phyloP scores from a whole-genome alignment of 2,329 filamentous ascomycete species.

The Aspergillus amoenus region DNA sequence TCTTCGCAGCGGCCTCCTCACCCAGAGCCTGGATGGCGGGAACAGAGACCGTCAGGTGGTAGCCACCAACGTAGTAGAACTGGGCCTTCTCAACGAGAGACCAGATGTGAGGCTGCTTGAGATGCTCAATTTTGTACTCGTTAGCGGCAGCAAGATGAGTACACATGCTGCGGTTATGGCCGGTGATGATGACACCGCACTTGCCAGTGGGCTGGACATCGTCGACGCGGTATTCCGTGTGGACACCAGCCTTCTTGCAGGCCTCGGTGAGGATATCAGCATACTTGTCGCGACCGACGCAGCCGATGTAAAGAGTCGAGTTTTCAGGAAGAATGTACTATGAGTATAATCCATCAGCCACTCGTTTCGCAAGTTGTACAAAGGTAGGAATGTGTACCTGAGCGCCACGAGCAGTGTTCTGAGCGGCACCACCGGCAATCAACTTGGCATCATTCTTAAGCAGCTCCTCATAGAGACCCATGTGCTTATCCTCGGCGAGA shows the following conservation, averaged over 20 bases:
- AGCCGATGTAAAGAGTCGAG: conserved; percentile 90
- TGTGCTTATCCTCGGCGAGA: conserved; percentile 89
- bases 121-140: conserved; percentile 91
- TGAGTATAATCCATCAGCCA: conserved; percentile 13
- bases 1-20: conserved; percentile 80
- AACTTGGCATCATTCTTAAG: conserved; percentile 89
- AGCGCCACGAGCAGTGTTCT: conserved; percentile 95
- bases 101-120: conserved; percentile 92
- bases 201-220: conserved; percentile 80
- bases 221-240: conserved; percentile 93
- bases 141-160: conserved; percentile 96
- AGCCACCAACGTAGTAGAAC: conserved; percentile 91
- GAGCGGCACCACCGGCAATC: conserved; percentile 92
- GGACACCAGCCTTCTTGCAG: conserved; percentile 81
- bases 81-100: conserved; percentile 83
- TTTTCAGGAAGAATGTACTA: conserved; percentile 87
- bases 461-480: conserved; percentile 80
- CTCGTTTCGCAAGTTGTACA: neutral
- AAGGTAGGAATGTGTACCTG: conserved; percentile 52
- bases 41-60: conserved; percentile 95
- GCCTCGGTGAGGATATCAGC: conserved; percentile 83
- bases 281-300: conserved; percentile 94
- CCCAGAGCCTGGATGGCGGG: conserved; percentile 86
- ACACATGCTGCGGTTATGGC: conserved; percentile 90
- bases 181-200: conserved; percentile 95